Evolutionary conservation across 2,329 filamentous ascomycete genomes (phyloP).

Genomic region (Volutella citrinella): DNA sequence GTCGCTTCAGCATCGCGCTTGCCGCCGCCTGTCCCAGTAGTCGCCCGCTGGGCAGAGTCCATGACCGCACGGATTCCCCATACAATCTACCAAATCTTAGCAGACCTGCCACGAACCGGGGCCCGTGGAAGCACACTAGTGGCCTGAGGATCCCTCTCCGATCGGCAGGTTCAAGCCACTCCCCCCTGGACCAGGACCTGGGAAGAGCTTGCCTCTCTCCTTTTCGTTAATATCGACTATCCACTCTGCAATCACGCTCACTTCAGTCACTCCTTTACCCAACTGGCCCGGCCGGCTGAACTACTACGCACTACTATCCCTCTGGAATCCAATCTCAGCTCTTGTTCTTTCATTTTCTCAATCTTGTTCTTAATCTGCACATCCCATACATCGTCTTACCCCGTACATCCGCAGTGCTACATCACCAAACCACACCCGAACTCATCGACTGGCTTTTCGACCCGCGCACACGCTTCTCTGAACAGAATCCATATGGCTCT

Average conservation of each 20-base stretch:
- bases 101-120: conserved; percentile 15
- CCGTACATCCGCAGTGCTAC: conserved; percentile 13
- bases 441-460: too few relatives aligned
- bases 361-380: conserved; percentile 11
- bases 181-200: conserved; percentile 24
- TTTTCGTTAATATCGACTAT: conserved; percentile 38
- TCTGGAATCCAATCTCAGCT: conserved; percentile 10
- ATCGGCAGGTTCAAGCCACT: conserved; percentile 33
- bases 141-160: conserved; percentile 31
- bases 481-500: neutral
- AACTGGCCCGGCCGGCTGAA: conserved; percentile 22
- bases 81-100: neutral
- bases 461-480: neutral
- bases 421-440: too few relatives aligned
- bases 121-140: conserved; percentile 25
- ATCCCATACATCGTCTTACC: too few relatives aligned
- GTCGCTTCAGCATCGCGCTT: too few relatives aligned
- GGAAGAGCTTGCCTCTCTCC: conserved; percentile 31
- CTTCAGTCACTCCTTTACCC: conserved; percentile 39
- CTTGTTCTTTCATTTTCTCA: conserved; percentile 9
- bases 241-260: conserved; percentile 37
- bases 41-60: too few relatives aligned
- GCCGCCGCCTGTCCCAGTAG: too few relatives aligned
- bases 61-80: too few relatives aligned
- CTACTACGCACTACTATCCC: conserved; percentile 21